These are phyloP conservation scores for Calonectria hawksworthii DNA, from an alignment of 2,329 filamentous ascomycete genomes.

Conservation along the genomic window DNA sequence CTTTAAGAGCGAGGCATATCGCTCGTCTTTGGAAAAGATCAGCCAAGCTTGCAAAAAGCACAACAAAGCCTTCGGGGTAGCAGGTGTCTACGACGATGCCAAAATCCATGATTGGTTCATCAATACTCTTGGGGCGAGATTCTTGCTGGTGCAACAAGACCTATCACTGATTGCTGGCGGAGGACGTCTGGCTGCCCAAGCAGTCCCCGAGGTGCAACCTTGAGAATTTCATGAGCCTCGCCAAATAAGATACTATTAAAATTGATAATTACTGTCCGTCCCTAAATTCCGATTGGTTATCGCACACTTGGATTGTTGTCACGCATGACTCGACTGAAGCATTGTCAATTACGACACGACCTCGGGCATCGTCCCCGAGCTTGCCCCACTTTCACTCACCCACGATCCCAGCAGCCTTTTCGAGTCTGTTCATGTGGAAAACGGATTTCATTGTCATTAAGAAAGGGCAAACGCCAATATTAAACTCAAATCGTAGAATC, in stretches of 20 bases:
- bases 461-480: background rate
- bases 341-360: background rate
- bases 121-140: constrained; percentile 27
- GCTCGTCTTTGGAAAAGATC: constrained; percentile 27
- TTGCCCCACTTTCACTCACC: background rate
- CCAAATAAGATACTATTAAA: no score
- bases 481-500: background rate
- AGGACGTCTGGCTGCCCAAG: constrained; percentile 13
- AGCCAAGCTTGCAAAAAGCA: constrained; percentile 28
- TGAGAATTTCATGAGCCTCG: background rate
- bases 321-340: background rate
- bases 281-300: background rate
- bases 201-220: constrained; percentile 16
- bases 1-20: constrained; percentile 25
- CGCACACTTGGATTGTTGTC: background rate
- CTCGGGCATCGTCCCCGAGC: background rate
- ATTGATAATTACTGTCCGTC: background rate
- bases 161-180: constrained; percentile 27
- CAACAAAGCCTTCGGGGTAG: constrained; percentile 31
- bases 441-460: background rate
- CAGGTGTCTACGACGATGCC: constrained; percentile 30
- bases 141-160: constrained; percentile 33
- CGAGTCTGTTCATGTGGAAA: background rate
- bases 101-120: constrained; percentile 33
- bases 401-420: background rate